These are phyloP conservation scores for Nothomitra cinnamomea DNA, from an alignment of 2,329 filamentous ascomycete genomes.

Conservation along the genomic window DNA sequence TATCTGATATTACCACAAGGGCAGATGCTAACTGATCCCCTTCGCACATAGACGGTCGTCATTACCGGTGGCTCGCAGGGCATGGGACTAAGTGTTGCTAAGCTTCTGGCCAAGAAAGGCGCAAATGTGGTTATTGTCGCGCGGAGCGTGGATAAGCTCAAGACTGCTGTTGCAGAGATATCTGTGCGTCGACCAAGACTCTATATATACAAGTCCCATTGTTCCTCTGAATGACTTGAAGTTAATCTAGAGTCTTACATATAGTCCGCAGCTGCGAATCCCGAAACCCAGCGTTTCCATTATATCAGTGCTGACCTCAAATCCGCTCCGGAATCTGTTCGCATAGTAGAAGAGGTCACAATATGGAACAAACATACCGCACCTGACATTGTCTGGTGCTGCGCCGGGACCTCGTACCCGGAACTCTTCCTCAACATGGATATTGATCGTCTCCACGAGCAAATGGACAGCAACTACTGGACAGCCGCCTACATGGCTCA, in stretches of 20 bases:
- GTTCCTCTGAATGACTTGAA: slow-evolving; percentile 2
- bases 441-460: slow-evolving; percentile 45
- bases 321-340: slow-evolving; percentile 46
- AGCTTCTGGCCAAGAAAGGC: slow-evolving; percentile 62
- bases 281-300: slow-evolving; percentile 58
- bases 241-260: slow-evolving; percentile 3
- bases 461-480: slow-evolving; percentile 92
- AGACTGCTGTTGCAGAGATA: slow-evolving; percentile 48
- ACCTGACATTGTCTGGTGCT: slow-evolving; percentile 82
- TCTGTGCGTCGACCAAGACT: not conserved
- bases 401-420: slow-evolving; percentile 60
- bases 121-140: slow-evolving; percentile 78
- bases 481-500: slow-evolving; percentile 75
- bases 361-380: slow-evolving; percentile 58
- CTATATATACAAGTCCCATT: not conserved
- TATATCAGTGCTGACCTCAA: slow-evolving; percentile 73
- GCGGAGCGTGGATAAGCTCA: slow-evolving; percentile 58
- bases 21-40: slow-evolving; percentile 8
- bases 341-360: slow-evolving; percentile 54
- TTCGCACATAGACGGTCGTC: slow-evolving; percentile 50
- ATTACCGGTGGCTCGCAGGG: slow-evolving; percentile 88
- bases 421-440: slow-evolving; percentile 62
- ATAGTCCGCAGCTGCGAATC: slow-evolving; percentile 47
- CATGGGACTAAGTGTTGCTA: slow-evolving; percentile 63
- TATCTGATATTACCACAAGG: not conserved